Percentiles rank a stretch among this genome's conserved stretches.
These are phyloP conservation scores for Hydrangea macrophylla DNA, from an alignment of 148 eudicot genomes.

Conservation along the genomic window DNA sequence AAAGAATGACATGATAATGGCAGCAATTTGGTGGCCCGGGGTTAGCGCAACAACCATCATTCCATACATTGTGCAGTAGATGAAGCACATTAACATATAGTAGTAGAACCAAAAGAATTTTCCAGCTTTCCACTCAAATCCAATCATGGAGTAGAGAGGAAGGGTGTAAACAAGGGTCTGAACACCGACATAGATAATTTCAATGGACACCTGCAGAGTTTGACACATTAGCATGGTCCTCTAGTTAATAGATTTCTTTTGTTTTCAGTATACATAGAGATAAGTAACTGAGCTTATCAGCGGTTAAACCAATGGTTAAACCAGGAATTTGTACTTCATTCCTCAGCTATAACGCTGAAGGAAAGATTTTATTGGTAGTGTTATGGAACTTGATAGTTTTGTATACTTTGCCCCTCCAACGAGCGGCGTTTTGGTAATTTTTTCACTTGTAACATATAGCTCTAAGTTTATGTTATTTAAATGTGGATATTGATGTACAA, in stretches of 20 bases:
- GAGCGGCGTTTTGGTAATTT: too few species aligned
- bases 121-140: slow-evolving; percentile 52
- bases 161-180: slow-evolving; percentile 44
- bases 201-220: slow-evolving; percentile 55
- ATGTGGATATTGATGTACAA: too few species aligned
- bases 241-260: neutral
- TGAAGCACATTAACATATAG: slow-evolving; percentile 50
- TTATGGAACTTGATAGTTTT: neutral
- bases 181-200: slow-evolving; percentile 39
- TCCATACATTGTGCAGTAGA: slow-evolving; percentile 63
- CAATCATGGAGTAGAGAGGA: slow-evolving; percentile 66
- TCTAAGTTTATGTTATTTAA: too few species aligned
- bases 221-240: neutral
- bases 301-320: too few species aligned
- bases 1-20: slow-evolving; percentile 60
- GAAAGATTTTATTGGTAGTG: neutral
- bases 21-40: slow-evolving; percentile 53
- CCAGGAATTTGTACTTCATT: neutral
- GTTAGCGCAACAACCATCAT: slow-evolving; percentile 80
- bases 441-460: too few species aligned
- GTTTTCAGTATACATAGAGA: neutral
- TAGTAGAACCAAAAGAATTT: slow-evolving; percentile 63
- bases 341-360: neutral
- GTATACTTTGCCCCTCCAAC: too few species aligned
- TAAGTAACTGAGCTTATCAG: neutral